Conservation (phyloP, 2,329 filamentous ascomycete genomes). For the Arthrobotrys megalospora region DNA sequence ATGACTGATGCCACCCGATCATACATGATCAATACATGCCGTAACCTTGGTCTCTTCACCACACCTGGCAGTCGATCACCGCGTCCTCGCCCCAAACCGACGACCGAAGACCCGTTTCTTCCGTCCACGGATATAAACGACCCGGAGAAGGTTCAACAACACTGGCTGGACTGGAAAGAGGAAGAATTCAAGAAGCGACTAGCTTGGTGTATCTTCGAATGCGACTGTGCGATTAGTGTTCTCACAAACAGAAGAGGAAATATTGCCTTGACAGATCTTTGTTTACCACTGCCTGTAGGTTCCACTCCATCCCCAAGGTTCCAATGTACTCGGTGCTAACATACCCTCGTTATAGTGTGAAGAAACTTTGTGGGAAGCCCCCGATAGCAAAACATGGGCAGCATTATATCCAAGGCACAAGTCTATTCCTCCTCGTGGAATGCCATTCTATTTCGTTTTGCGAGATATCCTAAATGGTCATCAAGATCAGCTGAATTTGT, state of each 20-base stretch:
- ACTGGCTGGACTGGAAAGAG: slow-evolving; percentile 63
- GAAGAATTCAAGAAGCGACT: slow-evolving; percentile 64
- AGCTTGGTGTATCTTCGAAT: slow-evolving; percentile 64
- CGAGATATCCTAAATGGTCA: slow-evolving; percentile 63
- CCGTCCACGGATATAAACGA: slow-evolving; percentile 49
- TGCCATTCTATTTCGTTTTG: slow-evolving; percentile 63
- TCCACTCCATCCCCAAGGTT: background rate
- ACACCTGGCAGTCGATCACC: slow-evolving; percentile 39
- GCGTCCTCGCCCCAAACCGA: slow-evolving; percentile 33
- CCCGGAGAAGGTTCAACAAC: slow-evolving; percentile 61
- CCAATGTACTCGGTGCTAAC: background rate
- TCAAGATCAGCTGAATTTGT: slow-evolving; percentile 61
- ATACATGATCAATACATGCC: slow-evolving; percentile 64
- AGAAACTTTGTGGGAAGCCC: slow-evolving; percentile 63
- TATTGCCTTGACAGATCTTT: slow-evolving; percentile 64
- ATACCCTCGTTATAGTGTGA: slow-evolving; percentile 54
- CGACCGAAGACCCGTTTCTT: slow-evolving; percentile 55
- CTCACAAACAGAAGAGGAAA: slow-evolving; percentile 64
- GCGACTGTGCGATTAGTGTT: slow-evolving; percentile 64
- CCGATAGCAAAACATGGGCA: slow-evolving; percentile 63
- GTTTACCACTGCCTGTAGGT: slow-evolving; percentile 62
- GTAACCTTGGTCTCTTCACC: slow-evolving; percentile 64
- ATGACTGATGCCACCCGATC: slow-evolving; percentile 64
- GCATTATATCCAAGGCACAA: slow-evolving; percentile 57
- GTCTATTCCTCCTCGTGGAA: slow-evolving; percentile 59